Conservation (phyloP, 352 stramenopile genomes). For the Pythium rhizo-oryzae region DNA sequence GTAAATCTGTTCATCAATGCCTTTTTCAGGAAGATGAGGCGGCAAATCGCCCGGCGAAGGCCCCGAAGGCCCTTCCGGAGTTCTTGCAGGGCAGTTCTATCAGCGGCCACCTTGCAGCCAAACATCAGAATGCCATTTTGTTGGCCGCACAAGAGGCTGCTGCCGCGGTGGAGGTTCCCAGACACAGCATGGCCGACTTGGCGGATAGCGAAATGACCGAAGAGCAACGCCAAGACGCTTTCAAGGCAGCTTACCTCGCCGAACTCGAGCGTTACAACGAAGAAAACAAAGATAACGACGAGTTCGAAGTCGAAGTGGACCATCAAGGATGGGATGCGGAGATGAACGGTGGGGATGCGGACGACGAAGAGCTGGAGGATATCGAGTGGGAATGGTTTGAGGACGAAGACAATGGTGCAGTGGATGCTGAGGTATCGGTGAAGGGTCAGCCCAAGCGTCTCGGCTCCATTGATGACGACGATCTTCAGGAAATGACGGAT, state of each 20-base stretch:
- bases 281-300: conserved; percentile 73
- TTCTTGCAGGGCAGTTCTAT: conserved; percentile 87
- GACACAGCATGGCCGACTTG: conserved; percentile 60
- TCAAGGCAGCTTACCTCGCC: conserved; percentile 80
- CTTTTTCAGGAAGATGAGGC: conserved; percentile 52
- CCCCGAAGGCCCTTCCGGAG: conserved; percentile 69
- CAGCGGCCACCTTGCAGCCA: conserved; percentile 85
- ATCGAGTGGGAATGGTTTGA: conserved; percentile 89
- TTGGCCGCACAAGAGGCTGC: conserved; percentile 41
- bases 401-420: conserved; percentile 41
- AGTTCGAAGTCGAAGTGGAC: conserved; percentile 82
- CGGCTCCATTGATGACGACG: conserved; percentile 73
- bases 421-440: conserved; percentile 65
- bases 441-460: conserved; percentile 67
- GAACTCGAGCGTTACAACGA: conserved; percentile 88
- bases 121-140: conserved; percentile 44
- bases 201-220: conserved; percentile 77
- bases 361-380: conserved; percentile 81
- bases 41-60: conserved; percentile 53
- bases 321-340: conserved; percentile 85
- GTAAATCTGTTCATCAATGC: neutral
- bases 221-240: conserved; percentile 81
- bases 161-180: conserved; percentile 31
- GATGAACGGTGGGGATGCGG: conserved; percentile 72
- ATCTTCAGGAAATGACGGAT: conserved; percentile 82